Base-by-base conservation (phyloP, 768 basidiomycete genomes). In the Leccinum subtestaceum region DNA sequence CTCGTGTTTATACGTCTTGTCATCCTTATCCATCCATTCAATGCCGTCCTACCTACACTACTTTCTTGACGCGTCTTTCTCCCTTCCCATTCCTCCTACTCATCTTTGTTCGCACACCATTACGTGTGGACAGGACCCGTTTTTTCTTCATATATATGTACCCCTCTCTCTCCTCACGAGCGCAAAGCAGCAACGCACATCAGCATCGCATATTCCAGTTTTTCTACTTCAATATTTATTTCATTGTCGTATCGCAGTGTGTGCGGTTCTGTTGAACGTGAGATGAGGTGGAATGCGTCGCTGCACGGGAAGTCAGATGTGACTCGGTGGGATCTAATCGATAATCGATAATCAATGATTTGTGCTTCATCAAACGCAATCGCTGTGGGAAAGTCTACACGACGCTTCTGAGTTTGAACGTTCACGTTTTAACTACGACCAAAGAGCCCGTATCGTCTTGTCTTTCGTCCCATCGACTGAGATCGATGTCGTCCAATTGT, bases 111-210 rank as follows among this genome's bases (percentile, higher is more conserved):
- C 50, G 13, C 36, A 56, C 49, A 19, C 21, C 52, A 31, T 34
- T n/a, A 50, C 19, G 11, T 50, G 52, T 40, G 25, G 25, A 53
- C 52, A 51, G 32, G 11, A 19, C 40, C n/a, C n/a, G 40, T 43
- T 43, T n/a, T 52, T 65, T 65, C 51, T 62, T 12, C 40, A 29
- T 56, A 59, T 56, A 55, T 65, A 58, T 43, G 40, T 19, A 43
- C 40, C 40, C 11, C 40, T 43, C 40, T 43, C 9, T 52, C 43
- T 43, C 34, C 38, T 54, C 27, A 32, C 46, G 38, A 40, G 17
- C 38, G n/a, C 40, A 43, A 49, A 55, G 47, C 34, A 56, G 48
- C 31, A 43, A 43, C 5, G 40, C 40, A 43, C 31, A 38, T 51
- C 53, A 19, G 51, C 57, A 59, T 52, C 56, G 46, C 50, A 54